Base-by-base conservation (phyloP, 2,329 filamentous ascomycete species). In the Sclerotinia glacialis region DNA sequence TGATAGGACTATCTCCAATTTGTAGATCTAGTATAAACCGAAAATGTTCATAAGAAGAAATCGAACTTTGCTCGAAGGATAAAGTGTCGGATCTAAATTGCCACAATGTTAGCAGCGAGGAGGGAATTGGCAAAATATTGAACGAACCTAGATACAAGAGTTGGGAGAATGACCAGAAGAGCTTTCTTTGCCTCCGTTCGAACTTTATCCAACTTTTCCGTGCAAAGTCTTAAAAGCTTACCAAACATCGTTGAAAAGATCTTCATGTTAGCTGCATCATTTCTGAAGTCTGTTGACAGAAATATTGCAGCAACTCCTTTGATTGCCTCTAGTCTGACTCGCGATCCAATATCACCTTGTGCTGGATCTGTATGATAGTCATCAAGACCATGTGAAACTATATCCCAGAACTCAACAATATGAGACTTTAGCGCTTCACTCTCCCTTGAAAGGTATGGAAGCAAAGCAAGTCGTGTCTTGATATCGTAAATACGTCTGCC, bases 201-300 rank as follows among this genome's bases (percentile, higher is more conserved):
- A 23, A 98, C 89, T 69, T 92, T 90, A 77, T 98, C 94, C 2
- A 98, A 83, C 76, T 96, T 97, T 78, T 99, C 95, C 0, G 91
- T 86, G 2, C 92, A 88, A 18, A 98, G 82, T 1, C 93, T 85
- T 42, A 91, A 80, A 2, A 83, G 54, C 34, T 66, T 68, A 8
- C 68, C 67, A 54, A 69, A 71, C 49, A 28, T 50, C 44, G 18
- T 69, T 60, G 47, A 72, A 68, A 52, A 67, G 3, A 60, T 18
- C 12, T 60, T 31, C 46, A 26, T 34, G n/a, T 58, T 53, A 16
- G 34, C 7, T 21, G 77, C 7, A 2, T 58, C 54, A 9, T 6
- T 67, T 67, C 18, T 70, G 34, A 16, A 69, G 28, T 52, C 37
- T n/a, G 28, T 47, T 3, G 58, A 37, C 12, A 56, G 53, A 26